Conservation (phyloP, 1,284 basidiomycete species). For the Apiotrichum sp. region DNA sequence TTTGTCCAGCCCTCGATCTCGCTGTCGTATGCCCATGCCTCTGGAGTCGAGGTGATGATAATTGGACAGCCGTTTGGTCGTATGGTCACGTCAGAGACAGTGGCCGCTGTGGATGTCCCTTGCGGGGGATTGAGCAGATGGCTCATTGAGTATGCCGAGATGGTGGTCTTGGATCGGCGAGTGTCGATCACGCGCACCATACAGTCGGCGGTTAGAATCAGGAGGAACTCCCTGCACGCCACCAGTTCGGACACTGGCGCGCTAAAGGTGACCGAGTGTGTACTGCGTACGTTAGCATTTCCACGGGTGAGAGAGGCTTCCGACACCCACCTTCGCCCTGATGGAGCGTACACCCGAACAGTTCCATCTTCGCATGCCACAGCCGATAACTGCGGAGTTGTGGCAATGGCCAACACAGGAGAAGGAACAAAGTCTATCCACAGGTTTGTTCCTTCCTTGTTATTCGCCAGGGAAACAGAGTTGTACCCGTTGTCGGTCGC, state of each 20-base stretch:
- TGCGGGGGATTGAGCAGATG: conserved; percentile 52
- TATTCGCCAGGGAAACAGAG: conserved; percentile 27
- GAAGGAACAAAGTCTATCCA: conserved; percentile 84
- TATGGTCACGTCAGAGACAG: conserved; percentile 54
- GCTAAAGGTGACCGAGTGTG: conserved; percentile 69
- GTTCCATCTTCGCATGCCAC: conserved; percentile 69
- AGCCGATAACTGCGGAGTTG: conserved; percentile 64
- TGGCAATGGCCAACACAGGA: conserved; percentile 60
- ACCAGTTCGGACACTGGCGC: conserved; percentile 63
- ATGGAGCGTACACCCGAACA: conserved; percentile 69
- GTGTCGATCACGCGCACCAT: conserved; percentile 72
- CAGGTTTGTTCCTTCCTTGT: conserved; percentile 61
- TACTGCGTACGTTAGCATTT: too few species aligned
- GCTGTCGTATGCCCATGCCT: conserved; percentile 68
- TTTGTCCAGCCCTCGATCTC: conserved; percentile 62
- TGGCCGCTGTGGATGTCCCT: conserved; percentile 35
- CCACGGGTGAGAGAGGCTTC: conserved; percentile 9
- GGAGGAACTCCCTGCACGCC: conserved; percentile 57
- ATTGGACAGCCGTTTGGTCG: conserved; percentile 72
- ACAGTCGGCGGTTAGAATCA: conserved; percentile 66
- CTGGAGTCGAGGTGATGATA: conserved; percentile 65
- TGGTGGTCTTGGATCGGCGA: conserved; percentile 58
- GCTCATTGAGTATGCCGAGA: conserved; percentile 59
- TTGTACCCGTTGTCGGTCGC: conserved; percentile 54
- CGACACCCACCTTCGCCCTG: conserved; percentile 62